Evolutionary conservation across 1,284 basidiomycete genomes (phyloP), one percentile per base, ranked within the genome.

Genomic region (Tylopilus sp.): DNA sequence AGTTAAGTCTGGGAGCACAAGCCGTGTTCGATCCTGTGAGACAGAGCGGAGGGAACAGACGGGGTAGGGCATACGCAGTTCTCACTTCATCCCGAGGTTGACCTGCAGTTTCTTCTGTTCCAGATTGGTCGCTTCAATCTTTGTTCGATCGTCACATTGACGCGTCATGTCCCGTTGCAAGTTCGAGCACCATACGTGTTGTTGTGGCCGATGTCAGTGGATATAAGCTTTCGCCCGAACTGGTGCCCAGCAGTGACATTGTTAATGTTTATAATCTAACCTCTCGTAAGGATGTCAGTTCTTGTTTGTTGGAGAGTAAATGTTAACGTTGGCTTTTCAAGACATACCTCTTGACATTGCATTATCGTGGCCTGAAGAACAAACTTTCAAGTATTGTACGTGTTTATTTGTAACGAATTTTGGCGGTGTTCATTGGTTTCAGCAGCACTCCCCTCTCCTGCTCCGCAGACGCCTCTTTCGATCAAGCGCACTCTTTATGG

Each of bases 11-110:
- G 40, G 80, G 80, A n/a, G 86, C 92, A 60, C 91, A 93, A 58
- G 80, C 84, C 3, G 86, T 97, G 4, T 79, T 86, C 23, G 84
- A 96, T 63, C 88, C 94, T 11, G 73, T 93, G 15, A 78, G 89
- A 41, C 63, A 64, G 55, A 73, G 75, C 30, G 54, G 65, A 34
- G 68, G 73, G 48, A 68, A 71, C 57, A 73, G 75, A 61, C 76
- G 81, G 76, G 83, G 92, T 86, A 53, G 41, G 44, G 34, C 39
- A 42, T 33, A 5, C 11, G 7, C 6, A 11, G 19, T 31, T 2
- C 8, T 8, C n/a, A 4, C 13, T 37, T 26, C 9, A 18, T 18
- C 25, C 18, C 2, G 6, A 34, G 15, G 3, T 33, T 55, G 19
- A 50, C 16, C 35, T 1, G 7, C 23, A 2, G 2, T 25, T 21